Evolutionary conservation across 371 early-diverging fungal genomes (phyloP), one percentile per base, ranked within the genome.

Genomic region (Mucor saturninus): DNA sequence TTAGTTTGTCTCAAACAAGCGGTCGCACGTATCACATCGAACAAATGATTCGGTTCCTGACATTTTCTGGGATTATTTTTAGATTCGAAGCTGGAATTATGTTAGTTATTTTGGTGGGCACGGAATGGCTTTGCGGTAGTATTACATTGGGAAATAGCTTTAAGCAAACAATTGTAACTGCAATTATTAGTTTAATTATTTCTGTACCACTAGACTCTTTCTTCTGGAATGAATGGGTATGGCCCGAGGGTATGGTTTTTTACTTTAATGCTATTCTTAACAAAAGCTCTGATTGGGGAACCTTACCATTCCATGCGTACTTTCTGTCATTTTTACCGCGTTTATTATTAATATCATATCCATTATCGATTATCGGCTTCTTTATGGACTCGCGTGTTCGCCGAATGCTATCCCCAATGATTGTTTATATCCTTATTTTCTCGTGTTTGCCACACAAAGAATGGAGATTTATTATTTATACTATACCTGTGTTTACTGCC

Each of bases 401-500:
- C 29, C 80, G 85, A 9, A 72, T 90, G 29, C 67, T 91, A 21
- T 46, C 73, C 5, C 91, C 94, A 0, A 71, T 79, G 4, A 29
- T 85, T 5, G 65, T 78, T 13, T 94, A 88, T 67, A 76, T 92
- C 5, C 54, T 61, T 10, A 15, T 87, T 1, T 93, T 95, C 62
- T 94, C 95, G 10, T 72, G 81, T 28, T 75, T 96, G 26, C 88
- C 88, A 4, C 99, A 99, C 76, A 99, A 99, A 76, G 99, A 99
- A 71, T 96, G 96, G 96, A 83, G 99, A 13, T 99, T 99, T 70
- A 85, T 98, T 5, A 68, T 98, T 5, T 94, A 95, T 31, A 85
- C 89, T 4, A 77, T 98, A 5, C 98, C 98, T 0, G 64, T 95
- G 9, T 74, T 93, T 54, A 97, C 97, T 59, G 59, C 89, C 4